Evolutionary conservation across 208 protist species (phyloP).

Genomic region (Leptomonas pyrrhocoris): DNA sequence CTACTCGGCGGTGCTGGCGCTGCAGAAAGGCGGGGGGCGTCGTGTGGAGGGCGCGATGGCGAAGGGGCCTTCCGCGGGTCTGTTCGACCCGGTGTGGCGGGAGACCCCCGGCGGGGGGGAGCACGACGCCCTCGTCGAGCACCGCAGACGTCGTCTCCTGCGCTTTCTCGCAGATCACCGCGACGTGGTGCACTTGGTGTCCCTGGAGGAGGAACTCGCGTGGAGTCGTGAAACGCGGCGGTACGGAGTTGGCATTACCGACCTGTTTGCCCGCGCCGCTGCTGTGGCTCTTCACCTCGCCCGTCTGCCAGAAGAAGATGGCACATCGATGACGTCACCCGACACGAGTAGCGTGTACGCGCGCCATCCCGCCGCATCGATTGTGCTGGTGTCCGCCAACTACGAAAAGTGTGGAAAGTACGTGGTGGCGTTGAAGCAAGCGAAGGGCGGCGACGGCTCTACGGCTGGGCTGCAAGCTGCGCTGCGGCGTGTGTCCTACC

Average conservation of each 20-base stretch:
- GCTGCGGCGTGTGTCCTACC: constrained; percentile 69
- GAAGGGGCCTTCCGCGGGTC: constrained; percentile 35
- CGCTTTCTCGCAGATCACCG: constrained; percentile 68
- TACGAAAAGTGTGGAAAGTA: constrained; percentile 67
- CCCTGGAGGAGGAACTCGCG: constrained; percentile 73
- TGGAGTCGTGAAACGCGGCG: constrained; percentile 71
- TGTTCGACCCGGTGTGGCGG: constrained; percentile 47
- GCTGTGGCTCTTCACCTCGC: constrained; percentile 76
- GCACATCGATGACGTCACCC: neutral
- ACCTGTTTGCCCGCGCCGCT: constrained; percentile 59
- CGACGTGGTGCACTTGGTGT: constrained; percentile 78
- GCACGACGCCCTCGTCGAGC: constrained; percentile 48
- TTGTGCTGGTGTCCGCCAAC: constrained; percentile 58
- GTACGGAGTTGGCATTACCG: constrained; percentile 68
- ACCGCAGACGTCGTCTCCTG: constrained; percentile 48
- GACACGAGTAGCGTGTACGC: constrained; percentile 31
- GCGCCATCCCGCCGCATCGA: constrained; percentile 17
- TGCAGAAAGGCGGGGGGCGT: constrained; percentile 56
- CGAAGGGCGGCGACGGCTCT: constrained; percentile 12
- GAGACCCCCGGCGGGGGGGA: constrained; percentile 39
- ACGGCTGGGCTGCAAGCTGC: constrained; percentile 36
- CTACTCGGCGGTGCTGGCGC: constrained; percentile 58
- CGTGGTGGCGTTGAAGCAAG: constrained; percentile 62
- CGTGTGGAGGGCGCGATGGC: constrained; percentile 45
- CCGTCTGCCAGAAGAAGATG: constrained; percentile 27